A percentile compares a stretch with the other conserved stretches of the same genome.
Conservation (phyloP, 768 basidiomycete genomes). For the Suillus subluteus region DNA sequence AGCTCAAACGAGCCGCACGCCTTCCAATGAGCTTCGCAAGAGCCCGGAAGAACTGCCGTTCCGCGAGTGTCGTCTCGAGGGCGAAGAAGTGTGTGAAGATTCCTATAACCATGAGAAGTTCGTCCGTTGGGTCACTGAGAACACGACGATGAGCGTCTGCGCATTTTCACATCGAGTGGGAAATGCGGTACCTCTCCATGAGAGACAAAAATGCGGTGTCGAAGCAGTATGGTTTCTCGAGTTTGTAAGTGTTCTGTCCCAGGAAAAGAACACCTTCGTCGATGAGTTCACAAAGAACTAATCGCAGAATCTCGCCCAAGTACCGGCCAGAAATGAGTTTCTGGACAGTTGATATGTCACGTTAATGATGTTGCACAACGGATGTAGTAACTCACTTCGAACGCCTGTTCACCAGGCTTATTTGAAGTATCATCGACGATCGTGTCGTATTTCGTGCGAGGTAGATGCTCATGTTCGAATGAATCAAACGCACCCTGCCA, state of each 20-base stretch:
- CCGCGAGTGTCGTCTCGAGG: constrained; percentile 92
- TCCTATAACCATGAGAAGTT: constrained; percentile 94
- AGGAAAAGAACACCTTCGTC: constrained; percentile 97
- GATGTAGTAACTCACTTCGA: constrained; percentile 59
- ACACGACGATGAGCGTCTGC: constrained; percentile 8
- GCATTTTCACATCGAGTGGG: constrained; percentile 1
- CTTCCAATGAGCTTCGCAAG: constrained; percentile 88
- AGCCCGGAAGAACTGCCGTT: constrained; percentile 96
- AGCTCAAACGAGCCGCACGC: constrained; percentile 86
- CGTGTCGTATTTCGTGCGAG: constrained; percentile 91
- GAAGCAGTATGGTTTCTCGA: constrained; percentile 89
- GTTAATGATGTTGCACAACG: background rate
- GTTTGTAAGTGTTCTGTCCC: constrained; percentile 98
- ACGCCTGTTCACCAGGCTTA: constrained; percentile 95
- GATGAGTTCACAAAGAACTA: constrained; percentile 93
- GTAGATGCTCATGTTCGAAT: constrained; percentile 91
- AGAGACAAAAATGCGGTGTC: constrained; percentile 97
- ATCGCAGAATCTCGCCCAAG: constrained; percentile 94
- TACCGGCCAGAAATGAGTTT: constrained; percentile 97
- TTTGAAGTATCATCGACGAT: constrained; percentile 93
- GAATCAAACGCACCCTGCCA: constrained; percentile 95
- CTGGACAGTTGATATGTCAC: constrained; percentile 36
- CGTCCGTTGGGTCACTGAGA: constrained; percentile 89
- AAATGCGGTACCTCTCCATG: constrained; percentile 78
- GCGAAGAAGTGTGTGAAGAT: constrained; percentile 98